Percentiles rank a stretch among this genome's conserved stretches.
phyloP scores from a whole-genome alignment of 176 grass and related monocot species.

The Avena insularis region DNA sequence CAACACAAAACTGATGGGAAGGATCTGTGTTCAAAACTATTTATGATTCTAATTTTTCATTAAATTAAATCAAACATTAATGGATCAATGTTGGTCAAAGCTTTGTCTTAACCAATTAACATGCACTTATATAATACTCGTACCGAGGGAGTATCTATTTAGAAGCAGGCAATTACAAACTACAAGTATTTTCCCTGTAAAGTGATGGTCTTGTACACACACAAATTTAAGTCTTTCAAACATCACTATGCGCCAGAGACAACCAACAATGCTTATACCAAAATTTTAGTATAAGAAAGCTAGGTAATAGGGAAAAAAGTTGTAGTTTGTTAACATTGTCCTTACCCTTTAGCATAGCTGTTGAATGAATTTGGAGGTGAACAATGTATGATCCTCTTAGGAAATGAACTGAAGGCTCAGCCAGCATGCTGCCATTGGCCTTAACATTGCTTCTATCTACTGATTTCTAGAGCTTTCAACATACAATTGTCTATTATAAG shows the following conservation, averaged over 20 bases:
- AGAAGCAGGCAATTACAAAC: constrained; percentile 6
- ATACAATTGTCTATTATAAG: neutral
- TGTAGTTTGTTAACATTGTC: neutral
- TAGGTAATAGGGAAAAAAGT: neutral
- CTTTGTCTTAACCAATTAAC: neutral
- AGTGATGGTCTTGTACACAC: neutral
- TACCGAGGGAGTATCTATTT: neutral
- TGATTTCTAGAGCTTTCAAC: constrained; percentile 16
- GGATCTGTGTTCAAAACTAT: neutral
- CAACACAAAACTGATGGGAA: neutral
- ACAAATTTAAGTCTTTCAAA: constrained; percentile 8
- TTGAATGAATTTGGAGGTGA: constrained; percentile 23
- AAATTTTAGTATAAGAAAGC: too few relatives aligned
- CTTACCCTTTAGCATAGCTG: neutral
- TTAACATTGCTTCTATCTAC: constrained; percentile 34
- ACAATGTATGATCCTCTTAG: neutral
- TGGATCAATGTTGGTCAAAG: neutral
- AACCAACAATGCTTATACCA: neutral
- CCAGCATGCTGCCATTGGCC: neutral
- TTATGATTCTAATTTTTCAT: neutral
- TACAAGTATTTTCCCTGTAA: neutral
- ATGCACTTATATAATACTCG: neutral
- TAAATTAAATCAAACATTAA: neutral
- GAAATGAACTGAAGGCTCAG: constrained; percentile 13
- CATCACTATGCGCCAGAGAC: neutral